Evolutionary conservation across 2,329 filamentous ascomycete genomes (phyloP).

Genomic region (Colletotrichum sp.): DNA sequence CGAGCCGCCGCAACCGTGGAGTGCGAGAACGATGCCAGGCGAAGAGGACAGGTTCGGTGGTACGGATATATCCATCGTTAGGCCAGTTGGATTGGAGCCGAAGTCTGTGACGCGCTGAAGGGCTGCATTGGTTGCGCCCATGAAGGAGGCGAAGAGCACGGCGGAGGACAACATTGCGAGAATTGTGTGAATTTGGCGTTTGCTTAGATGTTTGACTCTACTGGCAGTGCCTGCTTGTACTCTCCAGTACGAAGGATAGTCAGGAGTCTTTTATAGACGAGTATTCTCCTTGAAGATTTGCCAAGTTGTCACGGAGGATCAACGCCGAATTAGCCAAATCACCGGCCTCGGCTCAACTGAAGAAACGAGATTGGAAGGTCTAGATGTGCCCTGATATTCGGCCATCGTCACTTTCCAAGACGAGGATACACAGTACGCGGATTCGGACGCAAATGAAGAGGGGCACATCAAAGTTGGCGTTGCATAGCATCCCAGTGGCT

Average conservation of each 20-base stretch:
- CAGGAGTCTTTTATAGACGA: background rate
- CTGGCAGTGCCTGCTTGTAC: background rate
- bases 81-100: slow-evolving; percentile 18
- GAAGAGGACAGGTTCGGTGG: slow-evolving; percentile 1
- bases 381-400: background rate
- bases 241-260: background rate
- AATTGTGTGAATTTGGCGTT: background rate
- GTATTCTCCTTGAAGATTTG: background rate
- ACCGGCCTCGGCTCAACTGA: background rate
- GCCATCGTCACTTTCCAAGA: background rate
- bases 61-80: slow-evolving; percentile 19
- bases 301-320: background rate
- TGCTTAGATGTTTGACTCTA: background rate
- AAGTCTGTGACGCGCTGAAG: slow-evolving; percentile 12
- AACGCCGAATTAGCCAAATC: background rate
- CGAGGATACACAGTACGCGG: background rate
- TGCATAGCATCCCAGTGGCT: background rate
- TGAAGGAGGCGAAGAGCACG: background rate
- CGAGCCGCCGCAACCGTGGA: slow-evolving; percentile 21
- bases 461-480: background rate
- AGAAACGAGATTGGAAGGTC: background rate
- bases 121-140: background rate
- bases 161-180: background rate
- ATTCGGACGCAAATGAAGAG: background rate
- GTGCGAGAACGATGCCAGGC: slow-evolving; percentile 17